Percentiles rank a stretch among this genome's conserved stretches.
phyloP scores from a whole-genome alignment of 805 yeast genomes.

The Saccharomycopsis fibuligera region DNA sequence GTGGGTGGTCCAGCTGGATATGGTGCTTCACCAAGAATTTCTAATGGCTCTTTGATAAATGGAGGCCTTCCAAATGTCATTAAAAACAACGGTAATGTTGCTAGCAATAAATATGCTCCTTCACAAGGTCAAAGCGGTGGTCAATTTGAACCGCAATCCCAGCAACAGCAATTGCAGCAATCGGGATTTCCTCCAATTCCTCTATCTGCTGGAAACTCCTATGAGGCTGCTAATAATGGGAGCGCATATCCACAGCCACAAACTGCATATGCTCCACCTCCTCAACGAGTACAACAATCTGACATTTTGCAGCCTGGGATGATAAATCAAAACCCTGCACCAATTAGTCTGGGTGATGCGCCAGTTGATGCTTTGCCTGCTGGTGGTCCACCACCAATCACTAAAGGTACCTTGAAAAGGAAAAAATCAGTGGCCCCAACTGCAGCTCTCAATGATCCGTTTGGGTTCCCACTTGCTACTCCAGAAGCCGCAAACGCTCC shows the following conservation, averaged over 20 bases:
- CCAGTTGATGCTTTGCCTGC: background rate
- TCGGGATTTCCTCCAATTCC: too few species aligned
- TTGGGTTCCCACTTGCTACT: background rate
- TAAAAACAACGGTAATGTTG: too few species aligned
- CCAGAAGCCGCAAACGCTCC: background rate
- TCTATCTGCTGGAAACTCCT: too few species aligned
- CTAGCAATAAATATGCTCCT: background rate
- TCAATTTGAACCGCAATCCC: too few species aligned
- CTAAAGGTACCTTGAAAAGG: background rate
- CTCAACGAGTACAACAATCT: background rate
- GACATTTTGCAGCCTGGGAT: background rate
- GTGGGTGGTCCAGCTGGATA: too few species aligned
- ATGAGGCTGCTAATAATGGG: too few species aligned
- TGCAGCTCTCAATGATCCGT: background rate
- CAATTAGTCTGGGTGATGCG: background rate
- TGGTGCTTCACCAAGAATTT: background rate
- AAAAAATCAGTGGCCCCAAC: too few species aligned
- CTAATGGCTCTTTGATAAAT: too few species aligned
- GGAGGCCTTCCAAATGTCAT: too few species aligned
- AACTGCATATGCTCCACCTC: background rate
- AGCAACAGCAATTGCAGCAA: too few species aligned
- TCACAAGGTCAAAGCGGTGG: too few species aligned
- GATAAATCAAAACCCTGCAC: background rate
- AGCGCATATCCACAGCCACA: too few species aligned
- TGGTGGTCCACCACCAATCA: background rate